Percentiles rank a stretch among this genome's conserved stretches.
These are phyloP conservation scores for Fagus crenata DNA, from an alignment of 306 rosid species.

Conservation along the genomic window DNA sequence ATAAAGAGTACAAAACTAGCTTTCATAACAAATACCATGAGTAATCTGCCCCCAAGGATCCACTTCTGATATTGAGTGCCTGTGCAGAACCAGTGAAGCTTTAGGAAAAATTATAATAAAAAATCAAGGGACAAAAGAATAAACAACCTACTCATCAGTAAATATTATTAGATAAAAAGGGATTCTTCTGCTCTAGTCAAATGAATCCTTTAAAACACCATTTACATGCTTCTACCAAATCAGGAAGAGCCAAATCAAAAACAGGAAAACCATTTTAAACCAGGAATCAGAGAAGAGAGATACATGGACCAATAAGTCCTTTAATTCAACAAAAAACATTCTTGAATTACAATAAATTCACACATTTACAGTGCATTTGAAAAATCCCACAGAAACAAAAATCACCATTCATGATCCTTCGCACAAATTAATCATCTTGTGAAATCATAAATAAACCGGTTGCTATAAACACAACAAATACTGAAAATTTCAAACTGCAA, in stretches of 20 bases:
- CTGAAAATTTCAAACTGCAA: neutral
- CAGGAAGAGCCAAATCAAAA: too few relatives aligned
- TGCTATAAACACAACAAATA: neutral
- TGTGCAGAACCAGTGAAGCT: slow-evolving; percentile 22
- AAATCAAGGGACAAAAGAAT: slow-evolving; percentile 3
- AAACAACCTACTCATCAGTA: neutral
- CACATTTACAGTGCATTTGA: too few relatives aligned
- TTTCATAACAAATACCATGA: slow-evolving; percentile 29
- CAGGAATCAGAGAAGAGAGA: too few relatives aligned
- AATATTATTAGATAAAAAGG: too few relatives aligned
- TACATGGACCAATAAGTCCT: too few relatives aligned
- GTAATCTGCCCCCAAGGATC: slow-evolving; percentile 18
- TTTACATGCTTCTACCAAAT: too few relatives aligned
- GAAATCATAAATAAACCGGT: neutral
- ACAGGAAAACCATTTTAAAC: too few relatives aligned
- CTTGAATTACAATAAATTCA: too few relatives aligned
- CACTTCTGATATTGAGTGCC: slow-evolving; percentile 9
- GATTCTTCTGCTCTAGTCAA: too few relatives aligned
- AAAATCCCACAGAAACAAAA: neutral
- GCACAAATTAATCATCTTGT: neutral
- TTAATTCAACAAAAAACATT: too few relatives aligned
- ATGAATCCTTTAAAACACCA: too few relatives aligned
- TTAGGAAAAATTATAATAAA: neutral
- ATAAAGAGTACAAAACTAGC: slow-evolving; percentile 1
- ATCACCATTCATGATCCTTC: neutral